phyloP scores from a whole-genome alignment of 2,329 filamentous ascomycete genomes.

The Aspergillus brunneoviolaceus region DNA sequence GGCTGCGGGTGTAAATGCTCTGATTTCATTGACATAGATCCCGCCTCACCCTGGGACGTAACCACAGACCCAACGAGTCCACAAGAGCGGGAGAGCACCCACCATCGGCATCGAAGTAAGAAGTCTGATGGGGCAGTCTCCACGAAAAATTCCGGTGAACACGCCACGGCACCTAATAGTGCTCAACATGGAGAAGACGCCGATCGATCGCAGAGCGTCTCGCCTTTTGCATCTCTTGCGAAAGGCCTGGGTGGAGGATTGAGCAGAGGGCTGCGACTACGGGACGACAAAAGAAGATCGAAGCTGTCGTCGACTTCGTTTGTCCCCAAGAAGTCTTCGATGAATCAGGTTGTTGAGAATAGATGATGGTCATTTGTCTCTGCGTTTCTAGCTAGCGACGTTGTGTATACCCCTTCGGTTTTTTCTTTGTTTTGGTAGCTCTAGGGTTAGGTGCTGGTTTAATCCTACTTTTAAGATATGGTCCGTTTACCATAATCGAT shows the following conservation, averaged over 20 bases:
- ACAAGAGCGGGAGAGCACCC: constrained; percentile 20
- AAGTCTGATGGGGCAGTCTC: constrained; percentile 15
- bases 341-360: constrained; percentile 29
- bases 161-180: constrained; percentile 10
- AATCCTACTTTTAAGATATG: neutral
- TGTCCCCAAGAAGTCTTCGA: constrained; percentile 23
- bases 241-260: constrained; percentile 44
- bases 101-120: constrained; percentile 19
- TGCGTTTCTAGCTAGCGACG: neutral
- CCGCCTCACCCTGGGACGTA: constrained; percentile 30
- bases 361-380: constrained; percentile 8
- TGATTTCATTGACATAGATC: constrained; percentile 35
- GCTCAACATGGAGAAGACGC: constrained; percentile 37
- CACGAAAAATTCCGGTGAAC: constrained; percentile 14
- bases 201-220: constrained; percentile 35
- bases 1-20: constrained; percentile 51
- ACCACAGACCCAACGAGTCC: constrained; percentile 18
- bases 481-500: neutral
- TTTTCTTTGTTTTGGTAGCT: neutral
- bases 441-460: neutral
- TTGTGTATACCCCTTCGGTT: constrained; percentile 8
- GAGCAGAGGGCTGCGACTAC: constrained; percentile 39
- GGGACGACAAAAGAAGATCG: constrained; percentile 32
- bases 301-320: constrained; percentile 17
- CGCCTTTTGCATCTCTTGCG: constrained; percentile 42